Evolutionary conservation across 1,139 yeast genomes (phyloP), one percentile per base, ranked within the genome.

Genomic region (Blastobotrys persicus): DNA sequence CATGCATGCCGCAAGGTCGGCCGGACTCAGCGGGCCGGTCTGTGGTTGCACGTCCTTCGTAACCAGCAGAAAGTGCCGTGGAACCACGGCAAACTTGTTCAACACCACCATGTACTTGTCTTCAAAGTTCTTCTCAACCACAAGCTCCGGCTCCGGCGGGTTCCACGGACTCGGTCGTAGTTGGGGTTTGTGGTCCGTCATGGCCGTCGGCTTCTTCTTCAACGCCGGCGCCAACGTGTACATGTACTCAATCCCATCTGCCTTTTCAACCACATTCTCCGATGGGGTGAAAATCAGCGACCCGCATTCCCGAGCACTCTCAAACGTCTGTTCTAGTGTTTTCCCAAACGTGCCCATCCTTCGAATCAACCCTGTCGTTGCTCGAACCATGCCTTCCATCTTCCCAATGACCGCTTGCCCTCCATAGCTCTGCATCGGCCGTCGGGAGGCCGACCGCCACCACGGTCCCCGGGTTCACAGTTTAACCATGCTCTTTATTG

Each of bases 71-170:
- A 88, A 77, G 64, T 92, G 98, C 59, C 81, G 77, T 35, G 88
- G 81, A 4, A 85, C 79, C 35, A 89, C 85, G 1, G 97, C 95
- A 66, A 77, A 92, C 67, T 91, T 91, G 73, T 92, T 92, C 58
- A 88, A 75, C 3, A 91, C 81, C 28, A 91, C 66, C 13, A 52
- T 47, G 52, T 66, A 63, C 57, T 80, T 75, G 61, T 83, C 83
- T 46, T 81, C 80, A 56, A 74, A 77, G 44, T 76, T 72, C 6
- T 77, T 77, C 33, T 79, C 61, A 2, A 92, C 76, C 0, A 91
- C 79, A 46, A 91, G 71, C 55, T 80, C 84, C 3, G 88, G 86
- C 56, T 87, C 96, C 0, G 95, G 94, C 13, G 80, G 78, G 45
- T 78, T 77, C 70, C 92, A 92, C 1, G 98, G 98, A 61, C 88